Base-by-base conservation (phyloP, 768 basidiomycete species). In the Pisolithus orientalis region DNA sequence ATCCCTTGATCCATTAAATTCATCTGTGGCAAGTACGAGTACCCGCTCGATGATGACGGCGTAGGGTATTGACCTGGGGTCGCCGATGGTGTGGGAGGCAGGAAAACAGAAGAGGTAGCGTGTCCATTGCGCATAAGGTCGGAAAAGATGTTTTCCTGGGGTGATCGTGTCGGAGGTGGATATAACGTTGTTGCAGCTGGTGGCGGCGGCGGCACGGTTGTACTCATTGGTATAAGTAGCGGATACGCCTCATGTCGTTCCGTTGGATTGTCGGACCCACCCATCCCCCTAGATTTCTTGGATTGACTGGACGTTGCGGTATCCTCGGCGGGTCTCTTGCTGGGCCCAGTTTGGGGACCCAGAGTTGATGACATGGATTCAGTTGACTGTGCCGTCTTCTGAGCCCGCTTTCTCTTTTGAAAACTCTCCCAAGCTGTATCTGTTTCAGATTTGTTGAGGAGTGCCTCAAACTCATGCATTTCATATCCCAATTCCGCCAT, bases 381-480 rank as follows among this genome's bases (percentile, higher is more conserved):
- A 16, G 66, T 63, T 5, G 68, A 52, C 34, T 64, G 66, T 3
- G 60, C 54, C 3, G 70, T 69, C 45, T 70, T 64, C 16, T 62
- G 61, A 17, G 59, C 39, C 3, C 59, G 59, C 66, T 85, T 94
- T 58, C 91, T 82, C 5, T 76, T 59, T 56, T 90, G 85, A 61
- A 86, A 94, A 48, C 90, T 85, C 63, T 95, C 93, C 78, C 87
- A 92, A 34, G 92, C 93, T 1, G 91, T 93, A 62, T 95, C 94
- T 0, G 92, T 94, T 71, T 96, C 94, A 0, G 87, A 81, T 60
- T 83, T 84, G 69, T 88, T 91, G 56, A 95, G 73, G 57, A 85
- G 89, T 46, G 79, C 82, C 56, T 87, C 84, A 65, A 94, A 93
- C 62, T 90, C 87, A 43, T 79, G 73, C 62, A 80, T 62, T 29